Evolutionary conservation across 2,329 filamentous ascomycete genomes (phyloP).

Genomic region (Fusarium sororula): DNA sequence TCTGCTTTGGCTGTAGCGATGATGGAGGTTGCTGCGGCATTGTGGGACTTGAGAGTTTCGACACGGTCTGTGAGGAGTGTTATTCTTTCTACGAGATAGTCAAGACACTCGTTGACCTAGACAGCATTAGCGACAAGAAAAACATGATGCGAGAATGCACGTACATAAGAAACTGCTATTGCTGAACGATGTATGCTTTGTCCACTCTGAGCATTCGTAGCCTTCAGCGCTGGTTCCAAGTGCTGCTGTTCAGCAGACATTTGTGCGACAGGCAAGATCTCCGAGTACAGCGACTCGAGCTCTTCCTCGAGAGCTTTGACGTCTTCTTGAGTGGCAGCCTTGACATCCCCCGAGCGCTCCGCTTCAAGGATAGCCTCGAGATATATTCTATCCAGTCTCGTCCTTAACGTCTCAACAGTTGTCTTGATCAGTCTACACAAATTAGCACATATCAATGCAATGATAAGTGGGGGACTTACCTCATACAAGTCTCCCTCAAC

Average conservation of each 20-base stretch:
- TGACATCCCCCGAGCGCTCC: slow-evolving; percentile 41
- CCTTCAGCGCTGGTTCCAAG: slow-evolving; percentile 66
- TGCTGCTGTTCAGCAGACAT: slow-evolving; percentile 77
- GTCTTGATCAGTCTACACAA: slow-evolving; percentile 60
- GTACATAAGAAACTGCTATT: slow-evolving; percentile 61
- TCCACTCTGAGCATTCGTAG: slow-evolving; percentile 54
- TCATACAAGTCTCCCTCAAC: slow-evolving; percentile 68
- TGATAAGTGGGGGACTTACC: slow-evolving; percentile 43
- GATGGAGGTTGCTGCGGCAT: slow-evolving; percentile 51
- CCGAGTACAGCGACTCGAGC: slow-evolving; percentile 73
- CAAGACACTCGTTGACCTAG: slow-evolving; percentile 62
- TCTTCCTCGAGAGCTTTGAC: slow-evolving; percentile 67
- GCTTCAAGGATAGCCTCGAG: slow-evolving; percentile 54
- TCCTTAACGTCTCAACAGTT: slow-evolving; percentile 64
- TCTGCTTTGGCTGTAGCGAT: slow-evolving; percentile 56
- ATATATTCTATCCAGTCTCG: slow-evolving; percentile 65
- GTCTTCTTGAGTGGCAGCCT: slow-evolving; percentile 49
- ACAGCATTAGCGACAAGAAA: slow-evolving; percentile 27
- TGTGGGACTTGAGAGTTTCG: slow-evolving; percentile 58
- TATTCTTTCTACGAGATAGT: slow-evolving; percentile 60
- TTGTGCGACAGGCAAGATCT: slow-evolving; percentile 74
- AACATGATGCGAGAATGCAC: slow-evolving; percentile 20
- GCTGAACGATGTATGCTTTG: slow-evolving; percentile 56
- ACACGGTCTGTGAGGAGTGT: slow-evolving; percentile 53
- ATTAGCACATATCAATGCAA: slow-evolving; percentile 3